Evolutionary conservation across 192 early-diverging fungal species (phyloP).

Genomic region (Coemansia sp.): DNA sequence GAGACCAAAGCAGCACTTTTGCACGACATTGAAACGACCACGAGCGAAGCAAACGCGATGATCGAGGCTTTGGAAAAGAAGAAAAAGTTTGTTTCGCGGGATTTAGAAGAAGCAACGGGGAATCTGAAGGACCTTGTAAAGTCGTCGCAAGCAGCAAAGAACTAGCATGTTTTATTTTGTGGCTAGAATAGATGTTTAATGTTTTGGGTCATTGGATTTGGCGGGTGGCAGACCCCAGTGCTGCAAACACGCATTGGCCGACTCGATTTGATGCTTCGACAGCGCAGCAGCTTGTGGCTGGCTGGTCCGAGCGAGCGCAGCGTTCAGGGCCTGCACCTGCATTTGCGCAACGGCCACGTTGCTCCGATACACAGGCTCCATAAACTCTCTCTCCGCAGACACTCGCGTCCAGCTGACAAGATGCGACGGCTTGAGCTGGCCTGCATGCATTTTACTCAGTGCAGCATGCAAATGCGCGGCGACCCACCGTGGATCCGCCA

Average conservation of each 20-base stretch:
- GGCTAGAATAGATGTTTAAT: not conserved
- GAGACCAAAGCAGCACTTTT: conserved; percentile 21
- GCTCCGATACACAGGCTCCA: conserved; percentile 14
- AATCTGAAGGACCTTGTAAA: conserved; percentile 41
- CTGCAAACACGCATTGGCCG: conserved; percentile 22
- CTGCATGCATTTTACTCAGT: conserved; percentile 19
- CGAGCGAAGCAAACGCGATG: conserved; percentile 9
- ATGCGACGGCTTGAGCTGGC: conserved; percentile 31
- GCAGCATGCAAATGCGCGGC: conserved; percentile 23
- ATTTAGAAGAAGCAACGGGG: conserved; percentile 32
- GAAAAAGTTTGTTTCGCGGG: conserved; percentile 50
- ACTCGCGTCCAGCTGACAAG: conserved; percentile 41
- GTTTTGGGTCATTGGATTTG: not conserved
- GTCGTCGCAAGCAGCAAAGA: conserved; percentile 10
- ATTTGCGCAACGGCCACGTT: conserved; percentile 14
- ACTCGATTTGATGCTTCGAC: conserved; percentile 12
- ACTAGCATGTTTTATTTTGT: not conserved
- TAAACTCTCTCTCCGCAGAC: conserved; percentile 22
- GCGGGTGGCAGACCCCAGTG: conserved; percentile 15
- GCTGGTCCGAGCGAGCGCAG: not conserved
- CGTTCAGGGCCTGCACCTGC: conserved; percentile 18
- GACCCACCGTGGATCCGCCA: conserved; percentile 14
- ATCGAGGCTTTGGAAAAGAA: conserved; percentile 46
- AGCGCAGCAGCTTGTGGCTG: not conserved
- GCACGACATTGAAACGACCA: conserved; percentile 29